Conservation (phyloP, 306 rosid species). For the Prunus padus region DNA sequence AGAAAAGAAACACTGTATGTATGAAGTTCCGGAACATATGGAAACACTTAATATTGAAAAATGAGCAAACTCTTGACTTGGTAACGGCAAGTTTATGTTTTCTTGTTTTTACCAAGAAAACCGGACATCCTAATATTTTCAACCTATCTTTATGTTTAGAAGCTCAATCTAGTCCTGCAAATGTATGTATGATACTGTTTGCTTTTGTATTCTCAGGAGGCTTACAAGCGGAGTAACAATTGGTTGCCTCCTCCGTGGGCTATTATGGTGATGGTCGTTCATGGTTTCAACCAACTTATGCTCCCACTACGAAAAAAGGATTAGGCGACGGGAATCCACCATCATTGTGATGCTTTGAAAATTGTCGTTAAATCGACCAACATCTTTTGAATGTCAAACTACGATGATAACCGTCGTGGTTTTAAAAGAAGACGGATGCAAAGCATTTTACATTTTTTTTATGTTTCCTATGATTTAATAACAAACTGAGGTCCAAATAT, state of each 20-base stretch:
- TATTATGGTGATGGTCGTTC: slow-evolving; percentile 62
- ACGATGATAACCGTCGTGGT: no score
- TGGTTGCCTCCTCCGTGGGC: slow-evolving; percentile 98
- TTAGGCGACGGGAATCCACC: no score
- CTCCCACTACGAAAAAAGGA: slow-evolving; percentile 20
- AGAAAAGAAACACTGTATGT: background rate
- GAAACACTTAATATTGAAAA: background rate
- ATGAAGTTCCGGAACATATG: no score
- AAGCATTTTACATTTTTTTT: no score
- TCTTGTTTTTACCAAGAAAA: background rate
- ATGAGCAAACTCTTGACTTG: background rate
- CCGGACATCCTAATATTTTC: background rate
- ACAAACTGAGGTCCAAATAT: no score
- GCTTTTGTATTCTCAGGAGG: slow-evolving; percentile 60
- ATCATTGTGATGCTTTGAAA: background rate
- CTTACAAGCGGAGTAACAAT: slow-evolving; percentile 68
- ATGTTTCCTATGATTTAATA: no score
- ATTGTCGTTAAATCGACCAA: background rate
- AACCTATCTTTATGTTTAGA: background rate
- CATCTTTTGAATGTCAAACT: no score
- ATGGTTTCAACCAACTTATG: slow-evolving; percentile 91
- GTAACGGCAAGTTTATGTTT: background rate
- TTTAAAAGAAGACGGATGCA: no score
- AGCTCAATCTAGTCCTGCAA: background rate
- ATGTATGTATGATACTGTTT: background rate